Conservation (phyloP, 345 rosid species). For the Trapa incisa region DNA sequence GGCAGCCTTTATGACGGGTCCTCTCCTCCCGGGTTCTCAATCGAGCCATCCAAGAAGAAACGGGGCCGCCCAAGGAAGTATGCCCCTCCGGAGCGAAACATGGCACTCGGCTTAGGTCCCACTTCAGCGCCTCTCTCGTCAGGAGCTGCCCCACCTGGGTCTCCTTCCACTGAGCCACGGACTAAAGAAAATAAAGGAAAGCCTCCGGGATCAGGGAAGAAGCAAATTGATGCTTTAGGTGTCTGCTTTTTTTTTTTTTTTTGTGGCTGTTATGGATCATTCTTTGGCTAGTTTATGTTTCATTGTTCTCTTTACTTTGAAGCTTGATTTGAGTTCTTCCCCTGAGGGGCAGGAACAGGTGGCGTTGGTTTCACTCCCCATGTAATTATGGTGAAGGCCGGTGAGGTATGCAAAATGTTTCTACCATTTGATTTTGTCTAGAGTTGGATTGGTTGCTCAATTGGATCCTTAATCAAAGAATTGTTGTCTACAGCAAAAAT, state of each 20-base stretch:
- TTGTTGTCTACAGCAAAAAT: not conserved
- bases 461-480: too few species aligned
- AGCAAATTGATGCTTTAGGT: slow-evolving; percentile 92
- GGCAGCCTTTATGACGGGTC: slow-evolving; percentile 47
- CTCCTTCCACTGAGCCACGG: slow-evolving; percentile 36
- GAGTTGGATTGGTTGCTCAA: not conserved
- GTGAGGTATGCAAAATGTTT: slow-evolving; percentile 50
- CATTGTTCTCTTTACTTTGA: not conserved
- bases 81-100: slow-evolving; percentile 60
- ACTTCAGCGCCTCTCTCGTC: slow-evolving; percentile 43
- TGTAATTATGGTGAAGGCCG: slow-evolving; percentile 67
- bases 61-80: slow-evolving; percentile 89
- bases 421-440: not conserved
- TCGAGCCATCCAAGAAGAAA: slow-evolving; percentile 60
- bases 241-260: not conserved
- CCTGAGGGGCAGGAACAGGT: slow-evolving; percentile 42
- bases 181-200: slow-evolving; percentile 65
- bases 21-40: slow-evolving; percentile 30
- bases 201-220: slow-evolving; percentile 91
- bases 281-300: slow-evolving; percentile 5
- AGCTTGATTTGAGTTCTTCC: not conserved
- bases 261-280: too few species aligned
- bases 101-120: slow-evolving; percentile 64
- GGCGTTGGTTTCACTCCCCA: slow-evolving; percentile 97
- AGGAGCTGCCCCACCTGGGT: slow-evolving; percentile 16